Evolutionary conservation across 164 flowering plant species (phyloP), one percentile per base, ranked within the genome.

Genomic region (Protea cynaroides): DNA sequence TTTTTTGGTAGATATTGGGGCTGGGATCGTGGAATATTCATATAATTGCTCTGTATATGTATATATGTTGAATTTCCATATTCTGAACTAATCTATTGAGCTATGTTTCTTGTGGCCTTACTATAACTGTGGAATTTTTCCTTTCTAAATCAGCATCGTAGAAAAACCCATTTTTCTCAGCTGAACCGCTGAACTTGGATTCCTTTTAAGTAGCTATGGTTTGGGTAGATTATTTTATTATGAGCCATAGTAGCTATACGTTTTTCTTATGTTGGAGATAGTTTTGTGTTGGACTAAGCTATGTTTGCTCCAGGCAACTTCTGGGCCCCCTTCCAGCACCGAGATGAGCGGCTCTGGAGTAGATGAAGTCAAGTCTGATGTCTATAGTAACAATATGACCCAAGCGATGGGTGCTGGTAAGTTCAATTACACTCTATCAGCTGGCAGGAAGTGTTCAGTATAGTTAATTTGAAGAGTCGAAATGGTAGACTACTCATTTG

Each of bases 371-470:
- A 94, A 84, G 72, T 93, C 98, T 43, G 91, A 84, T 11, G 61
- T 57, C 56, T 94, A 94, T 58, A 91, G 98, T 73, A 66, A 44
- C 59, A 79, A 84, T 69, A 94, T 94, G 98, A 91, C 98, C 44
- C 81, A 82, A 75, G 96, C 97, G 46, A 89, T 90, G 97, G 98
- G 97, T 66, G 96, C 98, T 74, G 89, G 97, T 94, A 76, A 71
- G 83, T 59, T 65, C 38, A n/a, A 22, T 61, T 17, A 55, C 19
- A 18, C 37, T 47, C n/a, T 24, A 18, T 4, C 21, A 22, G 38
- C 21, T 64, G 53, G 29, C 18, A 21, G 8, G 14, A 56, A 49
- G 19, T 49, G 1, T 49, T 49, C n/a, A n/a, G 2, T 49, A 49
- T 49, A 49, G 18, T 49, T 49, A 15, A 49, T 49, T 19, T 49